These are phyloP conservation scores for Nepenthes gracilis DNA, from an alignment of 148 eudicot species.

Conservation along the genomic window DNA sequence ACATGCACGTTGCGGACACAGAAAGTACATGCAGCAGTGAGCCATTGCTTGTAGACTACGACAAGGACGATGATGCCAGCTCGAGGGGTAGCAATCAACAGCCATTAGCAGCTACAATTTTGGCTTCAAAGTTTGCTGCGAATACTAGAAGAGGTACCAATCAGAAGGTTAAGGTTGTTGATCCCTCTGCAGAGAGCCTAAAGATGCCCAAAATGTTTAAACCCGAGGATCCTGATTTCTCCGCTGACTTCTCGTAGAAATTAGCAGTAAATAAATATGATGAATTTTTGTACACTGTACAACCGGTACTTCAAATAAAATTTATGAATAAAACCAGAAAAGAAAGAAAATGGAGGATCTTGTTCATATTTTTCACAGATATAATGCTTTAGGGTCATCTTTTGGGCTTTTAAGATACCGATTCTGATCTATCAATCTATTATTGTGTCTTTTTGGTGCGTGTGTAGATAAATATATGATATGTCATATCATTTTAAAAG, in stretches of 20 bases:
- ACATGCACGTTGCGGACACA: conserved; percentile 9
- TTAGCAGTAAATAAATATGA: too few relatives aligned
- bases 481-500: too few relatives aligned
- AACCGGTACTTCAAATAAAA: too few relatives aligned
- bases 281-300: too few relatives aligned
- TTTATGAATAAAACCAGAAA: too few relatives aligned
- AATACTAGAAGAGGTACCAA: conserved; percentile 47
- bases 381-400: too few relatives aligned
- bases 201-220: conserved; percentile 77
- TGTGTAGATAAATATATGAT: too few relatives aligned
- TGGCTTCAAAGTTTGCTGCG: conserved; percentile 72
- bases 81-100: conserved; percentile 12
- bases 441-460: too few relatives aligned
- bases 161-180: conserved; percentile 24
- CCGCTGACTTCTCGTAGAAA: conserved; percentile 9
- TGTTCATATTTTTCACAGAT: too few relatives aligned
- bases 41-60: conserved; percentile 6
- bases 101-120: conserved; percentile 38
- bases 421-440: too few relatives aligned
- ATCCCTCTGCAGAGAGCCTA: conserved; percentile 21
- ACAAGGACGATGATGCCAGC: conserved; percentile 2
- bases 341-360: too few relatives aligned
- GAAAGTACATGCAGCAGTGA: conserved; percentile 3
- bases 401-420: too few relatives aligned
- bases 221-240: conserved; percentile 77